These are phyloP conservation scores for Venturia effusa DNA, from an alignment of 2,329 filamentous ascomycete genomes.

Conservation along the genomic window DNA sequence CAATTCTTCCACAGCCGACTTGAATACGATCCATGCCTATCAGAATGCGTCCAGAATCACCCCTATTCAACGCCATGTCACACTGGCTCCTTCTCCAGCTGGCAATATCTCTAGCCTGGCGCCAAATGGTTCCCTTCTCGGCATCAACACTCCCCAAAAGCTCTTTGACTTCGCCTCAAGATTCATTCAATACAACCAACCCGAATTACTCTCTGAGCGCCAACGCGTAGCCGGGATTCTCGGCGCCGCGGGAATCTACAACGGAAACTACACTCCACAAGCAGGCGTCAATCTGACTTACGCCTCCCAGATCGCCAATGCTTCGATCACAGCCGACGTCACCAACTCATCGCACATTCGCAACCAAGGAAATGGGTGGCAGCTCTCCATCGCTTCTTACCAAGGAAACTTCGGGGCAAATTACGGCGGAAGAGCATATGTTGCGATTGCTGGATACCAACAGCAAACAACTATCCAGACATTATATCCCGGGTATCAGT, in stretches of 20 bases:
- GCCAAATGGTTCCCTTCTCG: background rate
- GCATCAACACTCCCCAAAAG: background rate
- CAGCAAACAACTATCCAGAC: background rate
- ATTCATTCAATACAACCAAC: constrained; percentile 12
- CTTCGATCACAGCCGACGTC: constrained; percentile 7
- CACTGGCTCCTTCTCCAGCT: background rate
- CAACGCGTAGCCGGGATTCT: constrained; percentile 11
- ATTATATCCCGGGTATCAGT: background rate
- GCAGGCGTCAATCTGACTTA: constrained; percentile 11
- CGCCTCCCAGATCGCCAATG: constrained; percentile 1
- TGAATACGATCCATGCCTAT: background rate
- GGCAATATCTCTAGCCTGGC: background rate
- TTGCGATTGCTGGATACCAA: background rate
- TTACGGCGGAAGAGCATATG: background rate
- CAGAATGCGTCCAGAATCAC: background rate
- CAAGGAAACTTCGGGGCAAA: background rate
- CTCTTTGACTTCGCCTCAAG: constrained; percentile 12
- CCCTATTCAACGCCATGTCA: background rate
- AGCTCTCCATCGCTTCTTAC: background rate
- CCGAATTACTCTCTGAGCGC: constrained; percentile 8
- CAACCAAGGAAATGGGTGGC: background rate
- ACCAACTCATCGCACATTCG: background rate
- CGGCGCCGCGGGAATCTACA: constrained; percentile 12
- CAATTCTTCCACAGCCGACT: background rate
- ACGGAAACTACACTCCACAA: constrained; percentile 1